A percentile compares a stretch with the other conserved stretches of the same genome.
Evolutionary conservation across 129 eudicot species (phyloP).

Genomic region (Flaveria brownii): DNA sequence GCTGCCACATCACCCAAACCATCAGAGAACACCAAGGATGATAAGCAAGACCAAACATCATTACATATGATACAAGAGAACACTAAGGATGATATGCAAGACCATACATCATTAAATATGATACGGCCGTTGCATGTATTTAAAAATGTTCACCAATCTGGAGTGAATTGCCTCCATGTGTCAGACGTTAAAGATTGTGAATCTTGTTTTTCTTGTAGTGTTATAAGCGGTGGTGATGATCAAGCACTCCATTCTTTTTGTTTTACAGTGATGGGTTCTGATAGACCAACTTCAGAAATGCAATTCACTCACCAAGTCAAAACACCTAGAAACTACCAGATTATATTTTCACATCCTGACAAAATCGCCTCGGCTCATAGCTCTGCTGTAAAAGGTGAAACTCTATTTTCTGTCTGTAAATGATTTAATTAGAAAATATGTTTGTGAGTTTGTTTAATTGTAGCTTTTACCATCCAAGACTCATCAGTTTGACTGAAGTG

Average conservation of each 20-base stretch:
- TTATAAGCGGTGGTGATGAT: conserved; percentile 95
- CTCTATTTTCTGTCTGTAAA: not conserved
- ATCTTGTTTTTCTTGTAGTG: conserved; percentile 42
- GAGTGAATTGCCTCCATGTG: conserved; percentile 85
- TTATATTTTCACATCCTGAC: conserved; percentile 43
- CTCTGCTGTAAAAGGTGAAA: conserved; percentile 89
- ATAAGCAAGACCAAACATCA: conserved; percentile 15
- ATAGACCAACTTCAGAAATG: conserved; percentile 20
- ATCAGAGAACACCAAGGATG: conserved; percentile 9
- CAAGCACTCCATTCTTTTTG: conserved; percentile 71
- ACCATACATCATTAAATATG: conserved; percentile 32
- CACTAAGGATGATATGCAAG: no score
- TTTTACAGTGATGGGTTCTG: conserved; percentile 40
- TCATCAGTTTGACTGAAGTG: not conserved
- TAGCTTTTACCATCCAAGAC: not conserved
- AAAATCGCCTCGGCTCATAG: conserved; percentile 74
- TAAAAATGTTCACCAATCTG: conserved; percentile 81
- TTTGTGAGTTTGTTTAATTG: conserved; percentile 3
- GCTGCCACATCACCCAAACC: conserved; percentile 21
- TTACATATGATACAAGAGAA: no score
- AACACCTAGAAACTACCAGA: conserved; percentile 38
- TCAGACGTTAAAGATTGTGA: conserved; percentile 42
- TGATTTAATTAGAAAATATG: not conserved
- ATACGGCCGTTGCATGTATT: conserved; percentile 53
- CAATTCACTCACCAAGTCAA: not conserved